Conservation (phyloP, 139 green algal species). For the Chlorella sp. region DNA sequence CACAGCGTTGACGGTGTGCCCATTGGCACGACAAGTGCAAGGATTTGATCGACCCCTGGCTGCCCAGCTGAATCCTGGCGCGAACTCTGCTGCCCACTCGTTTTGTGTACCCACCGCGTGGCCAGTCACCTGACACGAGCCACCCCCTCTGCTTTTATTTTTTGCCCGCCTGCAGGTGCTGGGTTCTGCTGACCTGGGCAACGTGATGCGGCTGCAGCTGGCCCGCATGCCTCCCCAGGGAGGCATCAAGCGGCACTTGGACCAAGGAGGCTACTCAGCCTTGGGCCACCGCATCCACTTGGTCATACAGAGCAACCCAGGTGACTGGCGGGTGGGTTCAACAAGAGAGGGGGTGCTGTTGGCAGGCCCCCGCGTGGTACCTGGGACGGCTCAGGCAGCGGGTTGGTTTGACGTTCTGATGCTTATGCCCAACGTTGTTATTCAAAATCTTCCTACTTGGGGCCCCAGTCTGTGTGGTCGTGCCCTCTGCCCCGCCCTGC, state of each 20-base stretch:
- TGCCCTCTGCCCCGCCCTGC: no score
- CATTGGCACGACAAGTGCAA: slow-evolving; percentile 69
- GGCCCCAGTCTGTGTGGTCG: no score
- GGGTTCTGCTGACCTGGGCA: slow-evolving; percentile 55
- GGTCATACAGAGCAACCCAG: slow-evolving; percentile 35
- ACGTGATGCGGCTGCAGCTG: slow-evolving; percentile 79
- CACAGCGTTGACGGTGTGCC: no score
- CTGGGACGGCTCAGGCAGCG: no score
- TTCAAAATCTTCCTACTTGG: no score
- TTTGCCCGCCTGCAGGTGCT: slow-evolving; percentile 52
- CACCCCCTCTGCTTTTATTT: background rate
- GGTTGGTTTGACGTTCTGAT: no score
- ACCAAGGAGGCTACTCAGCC: slow-evolving; percentile 71
- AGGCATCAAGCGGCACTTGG: slow-evolving; percentile 59
- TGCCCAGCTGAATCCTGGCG: no score
- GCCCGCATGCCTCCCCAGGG: slow-evolving; percentile 63
- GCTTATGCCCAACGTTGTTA: no score
- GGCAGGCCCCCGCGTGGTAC: no score
- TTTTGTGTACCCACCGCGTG: background rate
- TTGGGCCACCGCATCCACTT: slow-evolving; percentile 73
- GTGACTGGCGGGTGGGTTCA: background rate
- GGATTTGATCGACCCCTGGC: slow-evolving; percentile 57
- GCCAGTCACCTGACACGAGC: background rate
- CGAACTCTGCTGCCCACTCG: no score
- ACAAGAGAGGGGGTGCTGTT: no score